phyloP scores from a whole-genome alignment of 148 eudicot species.

The Diospyros lotus region DNA sequence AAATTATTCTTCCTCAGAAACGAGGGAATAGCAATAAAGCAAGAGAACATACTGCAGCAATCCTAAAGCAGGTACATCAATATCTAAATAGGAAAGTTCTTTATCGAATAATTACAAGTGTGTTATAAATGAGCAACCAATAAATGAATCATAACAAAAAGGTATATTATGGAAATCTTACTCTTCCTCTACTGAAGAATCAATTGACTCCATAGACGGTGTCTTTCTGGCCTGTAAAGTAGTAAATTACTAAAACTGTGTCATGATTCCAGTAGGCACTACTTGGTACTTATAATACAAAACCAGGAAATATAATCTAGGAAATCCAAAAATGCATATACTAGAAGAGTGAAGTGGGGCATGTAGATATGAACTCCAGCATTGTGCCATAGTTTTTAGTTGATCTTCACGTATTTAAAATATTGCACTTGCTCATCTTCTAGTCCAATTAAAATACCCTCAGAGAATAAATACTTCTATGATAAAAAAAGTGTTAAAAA shows the following conservation, averaged over 20 bases:
- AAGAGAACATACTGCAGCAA: neutral
- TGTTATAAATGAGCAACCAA: constrained; percentile 7
- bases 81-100: too few relatives aligned
- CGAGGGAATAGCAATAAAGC: too few relatives aligned
- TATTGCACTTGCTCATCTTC: neutral
- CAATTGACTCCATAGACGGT: constrained; percentile 84
- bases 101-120: neutral
- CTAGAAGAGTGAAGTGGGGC: neutral
- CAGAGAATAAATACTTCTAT: too few relatives aligned
- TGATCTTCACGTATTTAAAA: neutral
- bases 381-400: neutral
- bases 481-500: too few relatives aligned
- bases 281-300: neutral
- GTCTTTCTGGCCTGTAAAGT: constrained; percentile 64
- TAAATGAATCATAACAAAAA: neutral
- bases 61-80: neutral
- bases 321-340: too few relatives aligned
- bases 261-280: constrained; percentile 4
- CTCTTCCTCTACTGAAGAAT: constrained; percentile 99
- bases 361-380: neutral
- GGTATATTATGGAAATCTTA: constrained; percentile 36
- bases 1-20: too few relatives aligned
- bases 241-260: neutral
- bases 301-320: neutral
- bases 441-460: too few relatives aligned